Evolutionary conservation across 495 filamentous ascomycete genomes (phyloP).

Genomic region (Hypoxylon perforatum): DNA sequence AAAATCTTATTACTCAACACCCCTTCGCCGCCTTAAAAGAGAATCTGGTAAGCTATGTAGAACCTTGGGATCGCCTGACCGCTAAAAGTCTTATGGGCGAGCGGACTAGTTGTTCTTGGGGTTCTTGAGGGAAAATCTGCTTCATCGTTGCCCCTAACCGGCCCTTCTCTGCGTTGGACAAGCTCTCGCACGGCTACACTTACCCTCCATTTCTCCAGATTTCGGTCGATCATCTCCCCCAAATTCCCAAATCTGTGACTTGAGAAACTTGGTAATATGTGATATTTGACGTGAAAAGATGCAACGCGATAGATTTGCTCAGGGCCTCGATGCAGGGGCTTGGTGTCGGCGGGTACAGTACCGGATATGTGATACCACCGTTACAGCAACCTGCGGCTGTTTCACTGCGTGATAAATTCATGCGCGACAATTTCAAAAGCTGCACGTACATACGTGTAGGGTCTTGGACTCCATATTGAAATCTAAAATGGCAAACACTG

Average conservation of each 20-base stretch:
- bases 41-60: no score
- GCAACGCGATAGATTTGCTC: conserved; percentile 26
- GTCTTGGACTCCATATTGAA: conserved; percentile 13
- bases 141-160: not conserved
- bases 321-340: conserved; percentile 34
- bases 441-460: conserved; percentile 3
- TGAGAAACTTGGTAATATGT: conserved; percentile 18
- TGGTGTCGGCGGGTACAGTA: conserved; percentile 22
- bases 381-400: conserved; percentile 40
- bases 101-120: no score
- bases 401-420: conserved; percentile 36
- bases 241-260: conserved; percentile 11
- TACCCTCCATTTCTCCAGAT: conserved; percentile 33
- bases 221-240: conserved; percentile 25
- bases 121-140: not conserved
- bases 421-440: conserved; percentile 13
- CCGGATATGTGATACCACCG: conserved; percentile 44
- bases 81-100: no score
- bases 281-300: conserved; percentile 26
- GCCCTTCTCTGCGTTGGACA: not conserved
- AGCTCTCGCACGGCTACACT: not conserved
- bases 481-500: not conserved
- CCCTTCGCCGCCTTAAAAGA: no score
- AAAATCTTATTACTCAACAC: no score
- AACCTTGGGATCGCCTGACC: no score